These are phyloP conservation scores for Achaetomium macrosporum DNA, from an alignment of 2,329 filamentous ascomycete species.

Conservation along the genomic window DNA sequence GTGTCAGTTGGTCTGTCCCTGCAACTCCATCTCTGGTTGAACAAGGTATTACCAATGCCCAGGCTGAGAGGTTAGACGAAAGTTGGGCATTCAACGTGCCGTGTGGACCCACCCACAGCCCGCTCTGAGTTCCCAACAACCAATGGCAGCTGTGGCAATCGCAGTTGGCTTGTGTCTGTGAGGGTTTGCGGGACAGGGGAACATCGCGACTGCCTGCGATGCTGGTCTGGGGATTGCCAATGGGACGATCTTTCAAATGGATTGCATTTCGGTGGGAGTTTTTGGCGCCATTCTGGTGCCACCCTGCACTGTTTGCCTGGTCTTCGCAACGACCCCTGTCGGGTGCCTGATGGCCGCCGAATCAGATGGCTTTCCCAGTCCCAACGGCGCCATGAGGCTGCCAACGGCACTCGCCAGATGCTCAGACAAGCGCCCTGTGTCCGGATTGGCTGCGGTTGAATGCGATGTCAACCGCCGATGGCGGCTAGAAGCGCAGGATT, in stretches of 20 bases:
- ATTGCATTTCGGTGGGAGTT: too few species aligned
- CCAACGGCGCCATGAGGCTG: conserved; percentile 47
- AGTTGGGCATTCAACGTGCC: not conserved
- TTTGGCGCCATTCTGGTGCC: conserved; percentile 16
- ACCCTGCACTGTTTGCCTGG: conserved; percentile 33
- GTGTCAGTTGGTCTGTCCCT: conserved; percentile 7
- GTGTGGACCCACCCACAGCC: conserved; percentile 1
- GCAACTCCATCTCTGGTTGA: not conserved
- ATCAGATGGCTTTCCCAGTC: conserved; percentile 12
- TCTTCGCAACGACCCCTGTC: not conserved
- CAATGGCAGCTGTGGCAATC: not conserved
- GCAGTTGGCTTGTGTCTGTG: not conserved
- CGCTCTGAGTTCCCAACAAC: not conserved
- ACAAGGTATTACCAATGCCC: conserved; percentile 10
- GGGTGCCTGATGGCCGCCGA: conserved; percentile 14
- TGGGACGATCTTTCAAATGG: conserved; percentile 29
- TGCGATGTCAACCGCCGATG: not conserved
- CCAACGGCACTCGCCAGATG: not conserved
- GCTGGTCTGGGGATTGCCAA: not conserved
- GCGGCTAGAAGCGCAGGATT: conserved; percentile 5
- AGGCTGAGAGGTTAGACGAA: not conserved
- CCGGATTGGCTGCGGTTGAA: conserved; percentile 7
- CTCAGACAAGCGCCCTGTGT: conserved; percentile 3
- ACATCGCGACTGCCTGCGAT: not conserved
- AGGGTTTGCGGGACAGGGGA: not conserved